Conservation (phyloP, 768 basidiomycete genomes). For the Mycena sanguinolenta region DNA sequence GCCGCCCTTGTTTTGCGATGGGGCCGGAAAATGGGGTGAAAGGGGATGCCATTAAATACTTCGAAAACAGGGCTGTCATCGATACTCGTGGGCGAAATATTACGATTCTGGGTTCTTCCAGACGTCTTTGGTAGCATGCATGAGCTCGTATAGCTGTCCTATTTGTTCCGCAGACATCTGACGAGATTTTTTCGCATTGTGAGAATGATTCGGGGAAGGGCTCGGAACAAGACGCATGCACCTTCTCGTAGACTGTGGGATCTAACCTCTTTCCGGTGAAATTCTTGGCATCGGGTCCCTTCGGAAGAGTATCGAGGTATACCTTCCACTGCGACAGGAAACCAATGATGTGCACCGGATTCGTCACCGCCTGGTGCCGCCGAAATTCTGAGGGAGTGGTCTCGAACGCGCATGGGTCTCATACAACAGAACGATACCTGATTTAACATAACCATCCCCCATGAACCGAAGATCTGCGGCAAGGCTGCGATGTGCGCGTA, state of each 20-base stretch:
- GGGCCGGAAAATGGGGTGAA: background rate
- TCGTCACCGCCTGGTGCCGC: conserved; percentile 81
- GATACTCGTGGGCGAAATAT: background rate
- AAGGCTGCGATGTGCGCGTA: conserved; percentile 83
- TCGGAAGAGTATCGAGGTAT: conserved; percentile 83
- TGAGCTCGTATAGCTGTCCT: conserved; percentile 93
- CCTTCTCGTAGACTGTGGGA: conserved; percentile 82
- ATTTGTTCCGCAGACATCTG: conserved; percentile 94
- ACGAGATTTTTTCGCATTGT: background rate
- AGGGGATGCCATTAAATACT: background rate
- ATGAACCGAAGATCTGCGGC: conserved; percentile 85
- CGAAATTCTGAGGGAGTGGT: conserved; percentile 79
- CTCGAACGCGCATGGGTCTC: background rate
- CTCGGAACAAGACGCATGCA: conserved; percentile 42
- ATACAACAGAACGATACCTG: conserved; percentile 58
- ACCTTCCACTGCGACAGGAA: conserved; percentile 97
- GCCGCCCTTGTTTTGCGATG: background rate
- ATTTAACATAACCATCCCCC: conserved; percentile 89
- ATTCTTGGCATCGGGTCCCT: conserved; percentile 54
- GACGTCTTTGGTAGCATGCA: conserved; percentile 90
- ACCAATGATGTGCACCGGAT: conserved; percentile 92
- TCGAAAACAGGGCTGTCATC: background rate
- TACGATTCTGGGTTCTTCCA: conserved; percentile 68
- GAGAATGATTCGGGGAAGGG: background rate
- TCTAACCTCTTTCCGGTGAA: conserved; percentile 81